Evolutionary conservation across 495 filamentous ascomycete genomes (phyloP), one percentile per base, ranked within the genome.

Genomic region (Aspergillus carlsbadensis): DNA sequence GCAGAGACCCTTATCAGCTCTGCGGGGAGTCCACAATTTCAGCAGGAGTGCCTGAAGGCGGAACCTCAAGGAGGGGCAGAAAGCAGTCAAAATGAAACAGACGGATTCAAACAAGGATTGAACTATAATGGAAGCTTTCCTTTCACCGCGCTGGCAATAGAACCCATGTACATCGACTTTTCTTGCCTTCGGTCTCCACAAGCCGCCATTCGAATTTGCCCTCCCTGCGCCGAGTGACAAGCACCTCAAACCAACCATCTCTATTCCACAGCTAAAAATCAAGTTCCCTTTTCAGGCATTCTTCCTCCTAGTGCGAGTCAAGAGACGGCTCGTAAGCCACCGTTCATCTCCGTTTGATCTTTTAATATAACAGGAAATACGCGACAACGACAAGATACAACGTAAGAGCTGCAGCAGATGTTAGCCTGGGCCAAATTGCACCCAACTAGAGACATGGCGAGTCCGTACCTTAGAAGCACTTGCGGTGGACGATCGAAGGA

Each of bases 401-500:
- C 50, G 59, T 58, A 69, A 52, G 54, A 64, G 61, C 63, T 65
- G 26, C 20, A 39, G 2, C 13, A 34, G 1, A 11, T 20, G 7
- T 54, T 45, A 45, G 29, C 2, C 11, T 5, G 21, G 8, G 8
- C 8, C 26, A 36, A n/a, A 26, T 31, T 29, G 15, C 3, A 46
- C 3, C 8, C n/a, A n/a, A n/a, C 26, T 29, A 35, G 33, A 13
- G 5, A 13, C 4, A 5, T 36, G 6, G n/a, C n/a, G 21, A 33
- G 8, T 14, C 7, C 40, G 26, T 64, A 67, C 61, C 85, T 96
- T 96, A 96, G 88, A 96, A 96, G 89, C 92, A 98, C 90, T 98
- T 98, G 90, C 94, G 92, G 87, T 98, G 94, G 65, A 98, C 94
- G 73, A 98, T 98, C 67, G 92, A 96, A 68, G 94, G 94, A 77